These are phyloP conservation scores for Ophiostoma piceae DNA, from an alignment of 2,329 filamentous ascomycete genomes.

Conservation along the genomic window DNA sequence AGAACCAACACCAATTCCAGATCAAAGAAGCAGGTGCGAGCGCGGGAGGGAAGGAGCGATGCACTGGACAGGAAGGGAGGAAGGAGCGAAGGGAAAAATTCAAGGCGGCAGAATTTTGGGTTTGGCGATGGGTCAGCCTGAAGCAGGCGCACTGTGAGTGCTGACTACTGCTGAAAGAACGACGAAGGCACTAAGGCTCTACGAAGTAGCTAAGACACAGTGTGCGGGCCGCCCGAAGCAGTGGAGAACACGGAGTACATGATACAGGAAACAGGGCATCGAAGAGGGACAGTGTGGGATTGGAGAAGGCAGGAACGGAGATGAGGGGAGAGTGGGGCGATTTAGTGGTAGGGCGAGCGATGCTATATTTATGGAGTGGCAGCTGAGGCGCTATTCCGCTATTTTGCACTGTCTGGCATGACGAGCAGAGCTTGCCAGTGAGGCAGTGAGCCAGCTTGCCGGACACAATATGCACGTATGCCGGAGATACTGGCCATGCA, in stretches of 20 bases:
- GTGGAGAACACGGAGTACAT: slow-evolving; percentile 15
- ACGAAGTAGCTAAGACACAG: slow-evolving; percentile 6
- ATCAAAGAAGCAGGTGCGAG: not conserved
- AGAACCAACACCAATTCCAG: not conserved
- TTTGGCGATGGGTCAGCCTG: slow-evolving; percentile 15
- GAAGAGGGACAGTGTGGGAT: not conserved
- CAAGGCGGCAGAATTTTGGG: slow-evolving; percentile 17
- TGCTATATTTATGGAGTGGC: not conserved
- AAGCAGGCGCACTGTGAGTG: slow-evolving; percentile 6
- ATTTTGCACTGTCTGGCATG: not conserved
- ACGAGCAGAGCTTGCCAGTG: not conserved
- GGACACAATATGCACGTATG: not conserved
- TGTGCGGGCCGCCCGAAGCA: not conserved
- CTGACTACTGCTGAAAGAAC: not conserved
- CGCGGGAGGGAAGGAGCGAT: slow-evolving; percentile 10
- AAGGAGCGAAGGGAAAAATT: slow-evolving; percentile 12
- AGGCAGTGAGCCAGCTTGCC: not conserved
- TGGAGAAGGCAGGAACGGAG: slow-evolving; percentile 7
- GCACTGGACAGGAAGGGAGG: not conserved
- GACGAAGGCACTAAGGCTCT: not conserved
- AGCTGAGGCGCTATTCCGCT: not conserved
- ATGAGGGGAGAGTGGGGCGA: slow-evolving; percentile 7
- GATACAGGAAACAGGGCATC: not conserved
- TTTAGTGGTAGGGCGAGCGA: slow-evolving; percentile 7
- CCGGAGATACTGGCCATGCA: not conserved